phyloP scores from a whole-genome alignment of 805 yeast genomes.

The Candida hungchunana region DNA sequence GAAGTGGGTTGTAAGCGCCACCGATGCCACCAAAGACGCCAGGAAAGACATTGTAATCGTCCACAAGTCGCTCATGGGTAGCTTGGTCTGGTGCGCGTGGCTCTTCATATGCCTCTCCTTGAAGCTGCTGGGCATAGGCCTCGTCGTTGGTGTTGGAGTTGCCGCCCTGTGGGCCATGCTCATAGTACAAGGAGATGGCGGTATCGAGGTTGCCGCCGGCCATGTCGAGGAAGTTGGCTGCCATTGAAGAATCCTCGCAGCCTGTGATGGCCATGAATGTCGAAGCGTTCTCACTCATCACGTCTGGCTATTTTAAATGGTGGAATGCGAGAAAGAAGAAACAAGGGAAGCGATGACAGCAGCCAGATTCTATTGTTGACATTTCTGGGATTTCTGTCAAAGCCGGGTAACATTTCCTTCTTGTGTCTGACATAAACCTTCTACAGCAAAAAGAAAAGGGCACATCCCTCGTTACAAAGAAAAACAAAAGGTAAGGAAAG shows the following conservation, averaged over 20 bases:
- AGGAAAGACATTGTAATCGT: constrained; percentile 35
- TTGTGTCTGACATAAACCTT: too few species aligned
- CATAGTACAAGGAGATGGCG: constrained; percentile 82
- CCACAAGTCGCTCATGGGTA: constrained; percentile 72
- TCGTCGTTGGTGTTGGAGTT: constrained; percentile 29
- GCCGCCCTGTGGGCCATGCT: constrained; percentile 43
- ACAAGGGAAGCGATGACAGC: too few species aligned
- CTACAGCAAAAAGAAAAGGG: too few species aligned
- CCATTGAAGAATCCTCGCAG: constrained; percentile 59
- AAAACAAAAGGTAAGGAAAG: too few species aligned
- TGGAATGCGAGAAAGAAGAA: too few species aligned
- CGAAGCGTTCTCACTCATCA: constrained; percentile 35
- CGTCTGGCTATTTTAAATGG: background rate
- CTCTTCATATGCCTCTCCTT: constrained; percentile 54
- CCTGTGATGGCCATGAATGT: constrained; percentile 80
- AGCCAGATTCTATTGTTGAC: too few species aligned
- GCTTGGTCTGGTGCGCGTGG: constrained; percentile 80
- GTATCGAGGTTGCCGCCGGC: constrained; percentile 73
- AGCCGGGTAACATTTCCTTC: too few species aligned
- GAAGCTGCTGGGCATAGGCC: constrained; percentile 61
- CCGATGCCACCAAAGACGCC: constrained; percentile 36
- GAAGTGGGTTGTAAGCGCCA: constrained; percentile 24
- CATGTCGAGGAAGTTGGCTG: constrained; percentile 74
- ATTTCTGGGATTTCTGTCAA: too few species aligned
- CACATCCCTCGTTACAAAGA: too few species aligned